A percentile compares a stretch with the other conserved stretches of the same genome.
phyloP scores from a whole-genome alignment of 2,329 filamentous ascomycete species.

The Aspergillus ochraceoroseus region DNA sequence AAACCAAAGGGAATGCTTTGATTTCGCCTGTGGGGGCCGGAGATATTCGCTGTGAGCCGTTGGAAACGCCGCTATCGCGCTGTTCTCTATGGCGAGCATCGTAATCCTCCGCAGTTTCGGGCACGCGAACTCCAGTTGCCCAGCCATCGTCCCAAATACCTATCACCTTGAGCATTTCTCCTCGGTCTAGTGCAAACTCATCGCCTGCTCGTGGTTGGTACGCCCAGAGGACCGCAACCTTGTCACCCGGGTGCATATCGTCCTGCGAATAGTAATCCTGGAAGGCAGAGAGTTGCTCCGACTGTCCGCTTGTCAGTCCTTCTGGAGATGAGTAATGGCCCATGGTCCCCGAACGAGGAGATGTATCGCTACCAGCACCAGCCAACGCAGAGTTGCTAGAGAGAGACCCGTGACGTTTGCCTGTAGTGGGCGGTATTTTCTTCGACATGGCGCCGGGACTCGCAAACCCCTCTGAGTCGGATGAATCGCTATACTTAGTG shows the following conservation, averaged over 20 bases:
- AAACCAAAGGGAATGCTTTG: conserved; percentile 96
- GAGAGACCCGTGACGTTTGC: conserved; percentile 77
- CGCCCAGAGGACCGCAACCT: conserved; percentile 88
- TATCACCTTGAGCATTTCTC: conserved; percentile 96
- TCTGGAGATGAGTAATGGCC: conserved; percentile 78
- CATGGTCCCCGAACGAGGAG: conserved; percentile 62
- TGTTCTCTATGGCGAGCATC: conserved; percentile 70
- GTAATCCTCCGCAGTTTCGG: conserved; percentile 84
- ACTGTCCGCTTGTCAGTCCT: conserved; percentile 79
- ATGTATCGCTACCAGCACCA: conserved; percentile 60
- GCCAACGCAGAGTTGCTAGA: conserved; percentile 77
- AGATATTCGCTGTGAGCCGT: conserved; percentile 63
- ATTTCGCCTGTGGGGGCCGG: conserved; percentile 72
- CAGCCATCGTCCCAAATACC: conserved; percentile 99
- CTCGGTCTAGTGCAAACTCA: conserved; percentile 87
- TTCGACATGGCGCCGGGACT: conserved; percentile 66
- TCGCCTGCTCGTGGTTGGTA: conserved; percentile 92
- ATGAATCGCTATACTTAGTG: conserved; percentile 48
- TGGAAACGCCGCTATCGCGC: conserved; percentile 88
- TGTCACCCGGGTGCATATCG: conserved; percentile 86
- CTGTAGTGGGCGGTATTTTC: conserved; percentile 42
- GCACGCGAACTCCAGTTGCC: conserved; percentile 84
- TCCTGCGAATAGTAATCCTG: conserved; percentile 98
- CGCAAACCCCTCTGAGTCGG: conserved; percentile 62
- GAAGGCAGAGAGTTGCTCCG: conserved; percentile 92